Base-by-base conservation (phyloP, 306 rosid species). In the Dalbergia cultrata region DNA sequence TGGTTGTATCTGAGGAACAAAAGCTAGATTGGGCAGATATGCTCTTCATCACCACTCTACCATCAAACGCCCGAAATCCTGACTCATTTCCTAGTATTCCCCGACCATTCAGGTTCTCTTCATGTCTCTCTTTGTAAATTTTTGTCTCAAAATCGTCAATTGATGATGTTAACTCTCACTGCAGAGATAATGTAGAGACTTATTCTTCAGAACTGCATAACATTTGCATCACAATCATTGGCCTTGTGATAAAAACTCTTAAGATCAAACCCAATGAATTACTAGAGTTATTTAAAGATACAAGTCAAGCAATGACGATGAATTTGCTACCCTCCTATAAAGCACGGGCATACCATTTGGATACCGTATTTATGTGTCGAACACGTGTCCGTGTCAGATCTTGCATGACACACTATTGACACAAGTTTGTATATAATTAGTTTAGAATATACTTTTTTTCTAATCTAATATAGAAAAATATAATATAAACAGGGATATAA, bases 21-120 rank as follows among this genome's bases (percentile, higher is more conserved):
- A 81, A 81, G 70, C 70, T 81, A 54, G 80, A 74, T 18, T 81
- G 80, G 84, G 70, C 75, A 74, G 80, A 81, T 33, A 33, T 81
- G 75, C 74, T 81, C 63, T 81, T 66, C 6, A 6, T 57, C 18
- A 44, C 19, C 70, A 74, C 84, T 56, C 75, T 74, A 0, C 84
- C 84, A 9, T 18, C 56, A 12, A 0, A 56, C 35, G 0, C 11
- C 17, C 66, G 84, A 58, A 69, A 74, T 81, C 75, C 75, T 0
- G 62, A 4, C 31, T 59, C 66, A 5, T 56, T 81, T 66, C 70
- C 84, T 57, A 33, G 1, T 44, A 74, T 81, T 74, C 56, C 84
- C 5, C 68, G 44, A 57, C 80, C 84, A 74, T 74, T 81, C 63
- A 81, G 80, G 84, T 74, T 80, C 49, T 17, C 3, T 4, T 50